Evolutionary conservation across 345 rosid species (phyloP).

Genomic region (Microthlaspi erraticum): DNA sequence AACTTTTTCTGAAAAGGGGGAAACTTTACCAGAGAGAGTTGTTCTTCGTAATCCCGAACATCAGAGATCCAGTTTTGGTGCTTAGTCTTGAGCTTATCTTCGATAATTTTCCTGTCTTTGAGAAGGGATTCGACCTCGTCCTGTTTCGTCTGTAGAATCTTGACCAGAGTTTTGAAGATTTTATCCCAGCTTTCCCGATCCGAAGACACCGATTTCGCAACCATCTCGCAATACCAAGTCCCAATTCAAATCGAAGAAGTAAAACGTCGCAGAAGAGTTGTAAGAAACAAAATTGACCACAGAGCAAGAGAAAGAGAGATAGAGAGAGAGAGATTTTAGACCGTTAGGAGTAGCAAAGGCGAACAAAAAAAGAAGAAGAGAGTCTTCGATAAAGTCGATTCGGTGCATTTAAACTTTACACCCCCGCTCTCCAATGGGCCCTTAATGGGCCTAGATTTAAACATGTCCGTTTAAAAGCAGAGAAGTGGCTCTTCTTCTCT

Average conservation of each 20-base stretch:
- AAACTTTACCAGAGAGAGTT: slow-evolving; percentile 55
- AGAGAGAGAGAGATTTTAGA: slow-evolving; percentile 31
- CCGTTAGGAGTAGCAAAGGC: slow-evolving; percentile 31
- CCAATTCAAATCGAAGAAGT: slow-evolving; percentile 22
- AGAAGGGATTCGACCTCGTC: slow-evolving; percentile 65
- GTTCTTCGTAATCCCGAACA: slow-evolving; percentile 53
- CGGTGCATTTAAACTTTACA: background rate
- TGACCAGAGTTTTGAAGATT: slow-evolving; percentile 55
- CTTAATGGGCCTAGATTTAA: slow-evolving; percentile 3
- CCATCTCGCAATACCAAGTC: slow-evolving; percentile 37
- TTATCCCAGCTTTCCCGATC: slow-evolving; percentile 66
- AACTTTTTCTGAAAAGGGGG: slow-evolving; percentile 29
- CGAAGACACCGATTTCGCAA: slow-evolving; percentile 36
- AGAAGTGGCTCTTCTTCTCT: too few relatives aligned
- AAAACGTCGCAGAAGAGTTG: slow-evolving; percentile 14
- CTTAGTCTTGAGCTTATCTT: slow-evolving; percentile 55
- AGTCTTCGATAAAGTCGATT: background rate
- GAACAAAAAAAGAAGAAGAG: background rate
- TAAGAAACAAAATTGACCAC: background rate
- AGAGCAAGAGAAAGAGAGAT: slow-evolving; percentile 34
- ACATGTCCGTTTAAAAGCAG: background rate
- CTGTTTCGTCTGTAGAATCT: slow-evolving; percentile 62
- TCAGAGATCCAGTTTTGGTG: slow-evolving; percentile 58
- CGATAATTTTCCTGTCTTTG: slow-evolving; percentile 62
- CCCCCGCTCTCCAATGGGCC: slow-evolving; percentile 10